Percentiles rank a stretch among this genome's conserved stretches.
Evolutionary conservation across 495 filamentous ascomycete genomes (phyloP).

Genomic region (Talaromyces borbonicus): DNA sequence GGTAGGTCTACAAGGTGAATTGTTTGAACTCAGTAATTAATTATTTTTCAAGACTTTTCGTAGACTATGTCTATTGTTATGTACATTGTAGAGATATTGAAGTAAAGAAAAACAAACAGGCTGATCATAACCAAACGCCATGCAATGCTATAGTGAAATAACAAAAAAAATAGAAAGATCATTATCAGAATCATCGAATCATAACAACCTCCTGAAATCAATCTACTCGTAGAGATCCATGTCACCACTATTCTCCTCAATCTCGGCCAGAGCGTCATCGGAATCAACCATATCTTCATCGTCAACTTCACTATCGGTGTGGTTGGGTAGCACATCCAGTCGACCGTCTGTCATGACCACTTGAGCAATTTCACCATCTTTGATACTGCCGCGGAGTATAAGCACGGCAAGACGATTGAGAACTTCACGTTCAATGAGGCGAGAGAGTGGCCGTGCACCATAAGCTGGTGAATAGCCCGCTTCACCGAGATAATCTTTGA

Average conservation of each 20-base stretch:
- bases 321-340: slow-evolving; percentile 74
- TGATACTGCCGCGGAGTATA: slow-evolving; percentile 73
- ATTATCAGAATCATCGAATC: not conserved
- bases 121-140: too few relatives aligned
- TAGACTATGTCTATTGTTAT: too few relatives aligned
- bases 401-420: slow-evolving; percentile 86
- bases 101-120: too few relatives aligned
- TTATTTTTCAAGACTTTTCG: too few relatives aligned
- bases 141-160: not conserved
- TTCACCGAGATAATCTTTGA: slow-evolving; percentile 79
- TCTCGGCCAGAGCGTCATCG: slow-evolving; percentile 58
- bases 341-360: slow-evolving; percentile 70
- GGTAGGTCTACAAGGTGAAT: too few relatives aligned
- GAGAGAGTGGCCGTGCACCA: slow-evolving; percentile 75
- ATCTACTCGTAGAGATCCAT: slow-evolving; percentile 71
- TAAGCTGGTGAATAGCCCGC: slow-evolving; percentile 92
- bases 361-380: slow-evolving; percentile 71
- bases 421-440: slow-evolving; percentile 89
- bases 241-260: slow-evolving; percentile 49
- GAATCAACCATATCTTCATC: slow-evolving; percentile 64
- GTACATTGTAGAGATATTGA: too few relatives aligned
- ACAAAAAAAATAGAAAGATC: not conserved
- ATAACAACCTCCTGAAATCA: not conserved
- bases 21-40: too few relatives aligned
- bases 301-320: slow-evolving; percentile 54